A percentile compares a stretch with the other conserved stretches of the same genome.
These are phyloP conservation scores for Naganishia kalamii DNA, from an alignment of 768 basidiomycete species.

Conservation along the genomic window DNA sequence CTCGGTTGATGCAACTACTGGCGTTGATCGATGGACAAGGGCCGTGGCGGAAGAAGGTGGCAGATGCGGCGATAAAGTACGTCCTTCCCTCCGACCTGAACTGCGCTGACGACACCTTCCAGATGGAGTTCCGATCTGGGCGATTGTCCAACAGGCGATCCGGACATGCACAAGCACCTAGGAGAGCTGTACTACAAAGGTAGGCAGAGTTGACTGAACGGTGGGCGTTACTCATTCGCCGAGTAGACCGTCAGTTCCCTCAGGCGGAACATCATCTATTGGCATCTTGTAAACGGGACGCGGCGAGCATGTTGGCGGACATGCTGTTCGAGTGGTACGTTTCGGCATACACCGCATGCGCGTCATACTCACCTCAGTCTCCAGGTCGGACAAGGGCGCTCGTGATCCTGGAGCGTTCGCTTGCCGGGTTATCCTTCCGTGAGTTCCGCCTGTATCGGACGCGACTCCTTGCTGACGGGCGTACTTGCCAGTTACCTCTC, in stretches of 20 bases:
- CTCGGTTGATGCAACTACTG: conserved; percentile 82
- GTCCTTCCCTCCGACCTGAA: neutral
- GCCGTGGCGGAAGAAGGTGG: conserved; percentile 82
- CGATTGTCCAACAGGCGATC: conserved; percentile 78
- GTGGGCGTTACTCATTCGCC: neutral
- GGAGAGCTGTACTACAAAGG: conserved; percentile 61
- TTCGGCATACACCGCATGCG: neutral
- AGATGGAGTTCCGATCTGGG: conserved; percentile 84
- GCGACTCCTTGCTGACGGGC: neutral
- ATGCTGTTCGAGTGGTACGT: conserved; percentile 74
- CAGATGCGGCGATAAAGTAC: conserved; percentile 75
- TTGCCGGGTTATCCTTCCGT: conserved; percentile 79
- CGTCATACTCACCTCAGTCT: neutral
- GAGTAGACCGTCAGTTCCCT: conserved; percentile 65
- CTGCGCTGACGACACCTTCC: neutral
- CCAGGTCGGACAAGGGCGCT: conserved; percentile 43
- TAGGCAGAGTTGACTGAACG: conserved; percentile 9
- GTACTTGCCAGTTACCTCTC: conserved; percentile 50
- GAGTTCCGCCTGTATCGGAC: conserved; percentile 33
- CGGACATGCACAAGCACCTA: conserved; percentile 77
- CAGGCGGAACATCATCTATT: conserved; percentile 75
- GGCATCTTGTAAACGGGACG: conserved; percentile 79
- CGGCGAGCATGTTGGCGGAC: conserved; percentile 75
- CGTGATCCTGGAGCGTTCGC: conserved; percentile 68
- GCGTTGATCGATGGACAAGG: conserved; percentile 73